Conservation (phyloP, 2,329 filamentous ascomycete genomes). For the Botrytis sinoallii region DNA sequence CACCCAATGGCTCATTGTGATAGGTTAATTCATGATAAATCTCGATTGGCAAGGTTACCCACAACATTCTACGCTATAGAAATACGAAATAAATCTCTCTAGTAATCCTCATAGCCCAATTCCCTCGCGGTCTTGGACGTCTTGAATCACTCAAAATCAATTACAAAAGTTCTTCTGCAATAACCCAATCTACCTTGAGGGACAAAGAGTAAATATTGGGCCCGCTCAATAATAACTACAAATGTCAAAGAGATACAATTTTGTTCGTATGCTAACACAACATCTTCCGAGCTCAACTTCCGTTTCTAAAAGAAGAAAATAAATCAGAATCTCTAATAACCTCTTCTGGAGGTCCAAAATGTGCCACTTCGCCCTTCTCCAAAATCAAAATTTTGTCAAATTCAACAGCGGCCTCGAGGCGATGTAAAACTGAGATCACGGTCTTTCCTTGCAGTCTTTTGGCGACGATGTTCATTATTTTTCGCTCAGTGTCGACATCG, state of each 20-base stretch:
- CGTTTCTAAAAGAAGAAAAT: neutral
- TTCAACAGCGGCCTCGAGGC: neutral
- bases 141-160: neutral
- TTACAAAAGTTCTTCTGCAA: constrained; percentile 22
- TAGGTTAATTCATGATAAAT: neutral
- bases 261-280: neutral
- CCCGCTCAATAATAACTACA: neutral
- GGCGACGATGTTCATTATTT: neutral
- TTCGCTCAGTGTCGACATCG: neutral
- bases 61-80: neutral
- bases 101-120: neutral
- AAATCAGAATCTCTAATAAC: neutral
- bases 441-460: neutral
- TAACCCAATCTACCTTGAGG: constrained; percentile 41
- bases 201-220: constrained; percentile 36
- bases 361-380: neutral
- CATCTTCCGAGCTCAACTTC: neutral
- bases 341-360: neutral
- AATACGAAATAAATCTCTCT: neutral
- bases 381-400: neutral
- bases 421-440: neutral
- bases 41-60: neutral
- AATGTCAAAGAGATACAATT: neutral
- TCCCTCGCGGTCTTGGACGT: neutral
- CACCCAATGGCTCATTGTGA: neutral